A percentile compares a stretch with the other conserved stretches of the same genome.
Evolutionary conservation across 352 stramenopile species (phyloP).

Genomic region (Lagenidium giganteum): DNA sequence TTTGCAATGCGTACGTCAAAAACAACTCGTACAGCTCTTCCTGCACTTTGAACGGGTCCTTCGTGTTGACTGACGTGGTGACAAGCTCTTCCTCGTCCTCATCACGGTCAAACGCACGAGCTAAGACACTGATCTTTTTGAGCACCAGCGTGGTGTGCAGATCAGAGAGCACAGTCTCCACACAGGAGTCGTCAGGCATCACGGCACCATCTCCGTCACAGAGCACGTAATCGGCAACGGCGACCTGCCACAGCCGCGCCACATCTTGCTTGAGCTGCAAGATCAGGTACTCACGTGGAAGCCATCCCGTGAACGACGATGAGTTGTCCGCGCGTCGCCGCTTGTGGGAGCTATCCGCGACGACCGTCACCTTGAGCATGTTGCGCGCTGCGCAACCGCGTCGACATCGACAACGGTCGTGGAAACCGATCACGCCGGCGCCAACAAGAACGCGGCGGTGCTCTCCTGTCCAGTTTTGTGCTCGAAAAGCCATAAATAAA

Average conservation of each 20-base stretch:
- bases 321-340: background rate
- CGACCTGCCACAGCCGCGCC: constrained; percentile 37
- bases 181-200: constrained; percentile 15
- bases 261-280: constrained; percentile 43
- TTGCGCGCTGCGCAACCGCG: background rate
- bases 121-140: background rate
- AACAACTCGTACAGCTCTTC: constrained; percentile 67
- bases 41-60: constrained; percentile 51
- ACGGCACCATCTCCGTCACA: constrained; percentile 17
- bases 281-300: constrained; percentile 38
- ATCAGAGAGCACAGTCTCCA: constrained; percentile 10
- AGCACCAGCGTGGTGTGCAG: constrained; percentile 4
- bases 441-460: too few relatives aligned
- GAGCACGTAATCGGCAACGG: constrained; percentile 37
- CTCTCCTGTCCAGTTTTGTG: too few relatives aligned
- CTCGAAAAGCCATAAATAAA: too few relatives aligned
- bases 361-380: constrained; percentile 38
- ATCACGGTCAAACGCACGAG: too few relatives aligned
- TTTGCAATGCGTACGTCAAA: constrained; percentile 48
- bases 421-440: too few relatives aligned
- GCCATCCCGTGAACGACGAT: constrained; percentile 30
- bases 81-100: background rate
- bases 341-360: constrained; percentile 8
- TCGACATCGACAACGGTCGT: too few relatives aligned
- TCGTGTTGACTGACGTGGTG: background rate